Evolutionary conservation across 805 yeast genomes (phyloP).

Genomic region (Nakazawaea populi): DNA sequence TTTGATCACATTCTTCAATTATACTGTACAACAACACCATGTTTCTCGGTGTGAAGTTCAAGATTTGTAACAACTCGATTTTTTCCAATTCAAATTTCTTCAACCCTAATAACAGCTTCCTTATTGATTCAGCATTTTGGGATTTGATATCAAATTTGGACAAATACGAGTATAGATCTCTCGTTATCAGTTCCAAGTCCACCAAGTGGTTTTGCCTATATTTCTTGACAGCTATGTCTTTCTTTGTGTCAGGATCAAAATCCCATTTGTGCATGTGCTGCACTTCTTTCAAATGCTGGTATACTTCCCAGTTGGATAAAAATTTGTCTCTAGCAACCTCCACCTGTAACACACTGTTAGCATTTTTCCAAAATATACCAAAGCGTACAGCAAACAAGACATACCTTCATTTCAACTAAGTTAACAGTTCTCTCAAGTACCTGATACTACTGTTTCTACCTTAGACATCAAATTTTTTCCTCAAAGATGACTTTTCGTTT

Average conservation of each 20-base stretch:
- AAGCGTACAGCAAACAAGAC: not conserved
- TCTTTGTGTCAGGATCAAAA: conserved; percentile 22
- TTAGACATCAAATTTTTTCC: too few species aligned
- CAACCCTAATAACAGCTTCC: conserved; percentile 36
- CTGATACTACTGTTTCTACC: too few species aligned
- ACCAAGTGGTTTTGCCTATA: conserved; percentile 27
- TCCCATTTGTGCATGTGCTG: conserved; percentile 43
- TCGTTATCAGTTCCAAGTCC: conserved; percentile 44
- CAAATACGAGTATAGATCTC: conserved; percentile 40
- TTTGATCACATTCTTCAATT: conserved; percentile 87
- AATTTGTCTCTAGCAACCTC: conserved; percentile 48
- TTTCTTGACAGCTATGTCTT: conserved; percentile 22
- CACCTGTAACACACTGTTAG: conserved; percentile 23
- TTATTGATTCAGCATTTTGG: conserved; percentile 26
- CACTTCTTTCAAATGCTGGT: conserved; percentile 42
- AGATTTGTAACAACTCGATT: conserved; percentile 77
- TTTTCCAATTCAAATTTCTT: conserved; percentile 59
- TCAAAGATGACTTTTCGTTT: too few species aligned
- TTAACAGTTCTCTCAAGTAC: too few species aligned
- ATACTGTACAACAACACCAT: conserved; percentile 74
- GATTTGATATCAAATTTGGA: conserved; percentile 27
- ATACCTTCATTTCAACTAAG: conserved; percentile 3
- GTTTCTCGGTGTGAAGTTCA: conserved; percentile 74
- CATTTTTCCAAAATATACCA: too few species aligned
- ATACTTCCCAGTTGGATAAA: conserved; percentile 62